Conservation (phyloP, 495 filamentous ascomycete genomes). For the Letharia columbiana region DNA sequence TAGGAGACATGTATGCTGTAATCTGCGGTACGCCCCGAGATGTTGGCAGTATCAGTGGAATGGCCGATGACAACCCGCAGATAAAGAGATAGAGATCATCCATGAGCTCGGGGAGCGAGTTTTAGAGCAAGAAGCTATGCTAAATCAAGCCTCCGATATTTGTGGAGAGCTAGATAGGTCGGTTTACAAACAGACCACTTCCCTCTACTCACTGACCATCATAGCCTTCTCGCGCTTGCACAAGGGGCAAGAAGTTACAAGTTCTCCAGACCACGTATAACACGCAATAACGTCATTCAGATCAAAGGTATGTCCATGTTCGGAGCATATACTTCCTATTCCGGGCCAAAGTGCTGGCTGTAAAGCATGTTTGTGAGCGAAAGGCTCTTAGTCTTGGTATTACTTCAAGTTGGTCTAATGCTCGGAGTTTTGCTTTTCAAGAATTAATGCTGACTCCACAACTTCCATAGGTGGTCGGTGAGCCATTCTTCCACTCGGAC, state of each 20-base stretch:
- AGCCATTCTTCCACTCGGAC: conserved; percentile 11
- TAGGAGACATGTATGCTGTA: conserved; percentile 75
- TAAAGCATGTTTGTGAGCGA: neutral
- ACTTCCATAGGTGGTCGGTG: conserved; percentile 50
- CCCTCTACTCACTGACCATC: conserved; percentile 14
- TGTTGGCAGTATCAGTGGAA: conserved; percentile 3
- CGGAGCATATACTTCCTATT: neutral
- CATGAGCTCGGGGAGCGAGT: conserved; percentile 67
- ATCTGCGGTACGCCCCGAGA: conserved; percentile 58
- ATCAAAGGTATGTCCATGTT: conserved; percentile 44
- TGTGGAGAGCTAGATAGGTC: conserved; percentile 80
- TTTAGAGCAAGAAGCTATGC: conserved; percentile 57
- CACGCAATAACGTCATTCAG: conserved; percentile 58
- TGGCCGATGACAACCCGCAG: conserved; percentile 34
- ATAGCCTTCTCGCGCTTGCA: conserved; percentile 70
- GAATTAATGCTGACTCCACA: neutral
- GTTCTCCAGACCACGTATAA: conserved; percentile 62
- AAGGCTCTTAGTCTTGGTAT: neutral
- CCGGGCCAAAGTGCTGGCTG: neutral
- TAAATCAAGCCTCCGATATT: conserved; percentile 61
- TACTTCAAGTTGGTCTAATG: neutral
- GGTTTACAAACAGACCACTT: neutral
- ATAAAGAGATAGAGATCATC: conserved; percentile 85
- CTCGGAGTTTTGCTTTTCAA: neutral
- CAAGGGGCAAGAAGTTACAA: conserved; percentile 69